Base-by-base conservation (phyloP, 176 grass and related monocot genomes). In the Cenchrus purpureus region DNA sequence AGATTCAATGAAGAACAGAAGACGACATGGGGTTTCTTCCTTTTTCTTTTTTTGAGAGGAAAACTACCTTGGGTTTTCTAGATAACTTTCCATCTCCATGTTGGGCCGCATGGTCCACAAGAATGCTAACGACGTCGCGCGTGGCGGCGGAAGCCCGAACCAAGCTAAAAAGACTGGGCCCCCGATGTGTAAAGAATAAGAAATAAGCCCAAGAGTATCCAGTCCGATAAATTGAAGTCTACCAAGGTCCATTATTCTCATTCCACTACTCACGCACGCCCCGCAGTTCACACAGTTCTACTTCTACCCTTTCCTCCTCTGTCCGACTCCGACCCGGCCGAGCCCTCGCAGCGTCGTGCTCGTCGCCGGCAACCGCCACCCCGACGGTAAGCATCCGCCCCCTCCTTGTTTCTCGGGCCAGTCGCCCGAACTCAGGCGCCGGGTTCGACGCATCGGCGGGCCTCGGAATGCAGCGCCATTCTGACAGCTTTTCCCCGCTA, bases 291-390 rank as follows among this genome's bases (percentile, higher is more conserved):
- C 53, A 42, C 42, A 9, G 2, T 45, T 69, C 16, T 32, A 32
- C 31, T 25, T 25, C 22, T n/a, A 19, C 45, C 71, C 48, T 13
- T 12, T n/a, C 48, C 22, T 25, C 15, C 56, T 8, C 55, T 58
- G 56, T 20, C 56, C 56, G 19, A 58, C 56, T 58, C 56, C 56
- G 56, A 58, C 56, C 70, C 57, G 45, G 63, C 28, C 0, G 19
- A n/a, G 65, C 54, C 65, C 75, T 62, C 65, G 83, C 65, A n/a
- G 42, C 22, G 42, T 16, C 29, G 13, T 31, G 66, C 66, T 52
- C 31, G 29, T 79, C 84, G 76, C 46, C 57, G 76, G 76, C 28
- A 73, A 80, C 58, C 32, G 10, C 46, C 31, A 40, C 76, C 56
- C 62, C 49, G 12, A 65, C 9, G 57, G 76, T 86, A 73, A 50